Conservation (phyloP, 2,329 filamentous ascomycete genomes). For the Sclerotinia minor region DNA sequence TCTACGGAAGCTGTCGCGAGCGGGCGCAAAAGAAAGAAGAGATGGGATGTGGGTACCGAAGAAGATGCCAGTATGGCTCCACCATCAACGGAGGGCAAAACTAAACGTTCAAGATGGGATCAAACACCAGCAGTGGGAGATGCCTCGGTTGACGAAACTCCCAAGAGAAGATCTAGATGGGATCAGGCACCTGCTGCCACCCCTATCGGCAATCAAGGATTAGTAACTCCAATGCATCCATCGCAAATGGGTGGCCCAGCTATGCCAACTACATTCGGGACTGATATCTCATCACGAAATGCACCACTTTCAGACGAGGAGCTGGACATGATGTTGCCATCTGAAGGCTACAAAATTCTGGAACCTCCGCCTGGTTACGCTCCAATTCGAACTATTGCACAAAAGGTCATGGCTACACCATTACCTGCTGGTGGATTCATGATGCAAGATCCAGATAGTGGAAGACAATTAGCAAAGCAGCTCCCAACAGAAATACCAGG, state of each 20-base stretch:
- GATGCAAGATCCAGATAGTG: constrained; percentile 93
- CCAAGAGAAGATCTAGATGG: constrained; percentile 83
- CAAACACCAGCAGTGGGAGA: constrained; percentile 66
- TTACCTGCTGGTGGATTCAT: constrained; percentile 82
- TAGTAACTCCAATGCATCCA: constrained; percentile 75
- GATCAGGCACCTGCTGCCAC: constrained; percentile 85
- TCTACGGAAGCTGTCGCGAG: constrained; percentile 62
- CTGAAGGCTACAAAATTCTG: constrained; percentile 89
- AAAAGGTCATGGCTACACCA: constrained; percentile 73
- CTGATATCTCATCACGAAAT: constrained; percentile 77
- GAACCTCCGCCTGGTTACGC: constrained; percentile 90
- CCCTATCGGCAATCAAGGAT: constrained; percentile 69
- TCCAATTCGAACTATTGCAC: constrained; percentile 72
- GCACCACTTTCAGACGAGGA: constrained; percentile 88
- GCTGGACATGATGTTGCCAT: constrained; percentile 85
- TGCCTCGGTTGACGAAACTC: constrained; percentile 54
- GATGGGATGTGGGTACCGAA: constrained; percentile 81
- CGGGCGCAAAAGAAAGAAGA: constrained; percentile 83
- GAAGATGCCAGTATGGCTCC: constrained; percentile 53
- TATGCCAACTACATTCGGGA: constrained; percentile 68
- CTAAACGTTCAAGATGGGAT: constrained; percentile 80
- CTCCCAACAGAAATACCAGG: constrained; percentile 94
- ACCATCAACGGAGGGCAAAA: constrained; percentile 56
- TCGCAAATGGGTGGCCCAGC: constrained; percentile 57
- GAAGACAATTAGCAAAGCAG: constrained; percentile 80